Evolutionary conservation across 345 rosid species (phyloP), one percentile per base, ranked within the genome.

Genomic region (Corymbia maculata): DNA sequence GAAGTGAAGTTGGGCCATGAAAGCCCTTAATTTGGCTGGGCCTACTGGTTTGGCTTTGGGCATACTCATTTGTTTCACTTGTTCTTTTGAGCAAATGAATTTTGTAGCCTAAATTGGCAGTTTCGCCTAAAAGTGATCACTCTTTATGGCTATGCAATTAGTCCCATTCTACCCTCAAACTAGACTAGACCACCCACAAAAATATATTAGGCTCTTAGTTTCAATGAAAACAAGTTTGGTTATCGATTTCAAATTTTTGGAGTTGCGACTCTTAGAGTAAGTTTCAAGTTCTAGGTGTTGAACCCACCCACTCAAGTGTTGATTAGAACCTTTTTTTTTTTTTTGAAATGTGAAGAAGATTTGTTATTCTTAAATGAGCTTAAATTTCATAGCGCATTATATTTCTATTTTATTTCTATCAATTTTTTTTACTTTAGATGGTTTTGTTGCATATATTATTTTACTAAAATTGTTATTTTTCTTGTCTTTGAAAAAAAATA

Each of bases 151-250:
- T 26, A 30, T 59, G 68, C 68, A 5, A 5, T 2, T 13, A 4
- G 14, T 59, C 30, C 68, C 6, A 3, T 61, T 5, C 42, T 36
- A 36, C 42, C 4, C 42, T 36, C 42, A 4, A 36, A 36, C 42
- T 36, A 36, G 68, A 61, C 4, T 7, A 1, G 32, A 61, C 7
- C 6, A 7, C 68, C 32, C 32, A 12, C 26, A 28, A 61, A 61
- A 61, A 26, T 1, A 0, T 7, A 6, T 61, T 7, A 1, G 0
- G 0, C 26, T 59, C 3, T 28, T 7, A 3, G 13, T 59, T 26
- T 14, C 3, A 26, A 0, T 26, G 68, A 0, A 26, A 59, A 59
- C 4, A 13, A 7, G 28, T 28, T 32, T 0, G 0, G 0, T 12
- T 26, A 7, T 7, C 0, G 3, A 6, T 12, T 61, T 30, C 6